Evolutionary conservation across 2,329 filamentous ascomycete genomes (phyloP).

Genomic region (Trichoderma lentiforme): DNA sequence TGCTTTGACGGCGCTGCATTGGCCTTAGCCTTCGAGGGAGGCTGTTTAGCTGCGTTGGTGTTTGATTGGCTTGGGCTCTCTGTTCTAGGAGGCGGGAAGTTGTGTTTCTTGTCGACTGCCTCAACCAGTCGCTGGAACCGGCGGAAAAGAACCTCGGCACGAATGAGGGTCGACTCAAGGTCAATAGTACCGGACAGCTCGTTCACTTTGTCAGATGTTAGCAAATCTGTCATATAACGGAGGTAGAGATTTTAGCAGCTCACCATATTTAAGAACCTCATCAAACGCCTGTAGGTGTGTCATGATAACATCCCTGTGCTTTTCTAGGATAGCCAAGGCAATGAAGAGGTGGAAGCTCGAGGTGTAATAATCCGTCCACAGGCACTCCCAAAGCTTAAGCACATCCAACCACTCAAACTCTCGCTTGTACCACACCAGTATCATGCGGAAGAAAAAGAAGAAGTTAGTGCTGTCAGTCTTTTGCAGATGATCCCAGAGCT

Average conservation of each 20-base stretch:
- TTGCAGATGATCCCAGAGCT: slow-evolving; percentile 86
- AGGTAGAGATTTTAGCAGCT: slow-evolving; percentile 27
- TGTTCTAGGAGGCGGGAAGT: slow-evolving; percentile 62
- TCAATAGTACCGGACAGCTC: slow-evolving; percentile 93
- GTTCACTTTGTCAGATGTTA: slow-evolving; percentile 62
- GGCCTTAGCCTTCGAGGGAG: slow-evolving; percentile 36
- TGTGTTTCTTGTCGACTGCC: slow-evolving; percentile 85
- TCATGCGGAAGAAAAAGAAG: slow-evolving; percentile 99
- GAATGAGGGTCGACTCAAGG: slow-evolving; percentile 76
- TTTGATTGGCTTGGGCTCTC: slow-evolving; percentile 18
- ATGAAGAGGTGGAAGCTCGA: slow-evolving; percentile 94
- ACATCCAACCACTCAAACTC: slow-evolving; percentile 91
- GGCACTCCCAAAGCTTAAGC: slow-evolving; percentile 80
- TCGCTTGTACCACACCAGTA: slow-evolving; percentile 97
- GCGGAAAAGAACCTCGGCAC: slow-evolving; percentile 83
- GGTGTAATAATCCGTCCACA: slow-evolving; percentile 91
- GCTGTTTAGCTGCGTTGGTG: not conserved
- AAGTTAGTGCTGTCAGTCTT: slow-evolving; percentile 95
- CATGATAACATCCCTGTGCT: slow-evolving; percentile 96
- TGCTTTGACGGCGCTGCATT: slow-evolving; percentile 32
- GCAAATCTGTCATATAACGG: not conserved
- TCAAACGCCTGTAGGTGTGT: slow-evolving; percentile 91
- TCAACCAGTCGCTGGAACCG: slow-evolving; percentile 87
- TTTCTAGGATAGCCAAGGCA: slow-evolving; percentile 89
- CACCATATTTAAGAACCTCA: slow-evolving; percentile 94